Evolutionary conservation across 2,329 filamentous ascomycete genomes (phyloP).

Genomic region (Aspergillus texensis): DNA sequence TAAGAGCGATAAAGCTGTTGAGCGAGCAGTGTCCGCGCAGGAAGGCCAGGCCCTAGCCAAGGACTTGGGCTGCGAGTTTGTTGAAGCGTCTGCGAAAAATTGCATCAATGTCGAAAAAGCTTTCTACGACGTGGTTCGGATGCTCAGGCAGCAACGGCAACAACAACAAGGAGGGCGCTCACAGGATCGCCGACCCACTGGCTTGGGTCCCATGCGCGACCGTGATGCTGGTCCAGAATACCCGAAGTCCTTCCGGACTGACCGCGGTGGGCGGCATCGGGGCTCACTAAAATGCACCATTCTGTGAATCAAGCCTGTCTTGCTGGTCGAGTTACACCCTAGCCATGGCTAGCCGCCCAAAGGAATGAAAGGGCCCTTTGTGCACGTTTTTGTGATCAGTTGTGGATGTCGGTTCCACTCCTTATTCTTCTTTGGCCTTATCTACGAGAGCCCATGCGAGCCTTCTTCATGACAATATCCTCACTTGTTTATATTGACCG

Average conservation of each 20-base stretch:
- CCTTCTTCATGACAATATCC: conserved; percentile 19
- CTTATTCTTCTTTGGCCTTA: conserved; percentile 4
- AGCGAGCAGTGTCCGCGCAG: conserved; percentile 94
- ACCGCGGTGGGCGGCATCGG: conserved; percentile 41
- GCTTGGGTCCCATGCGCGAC: conserved; percentile 39
- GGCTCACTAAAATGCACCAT: conserved; percentile 40
- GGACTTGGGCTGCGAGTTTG: conserved; percentile 92
- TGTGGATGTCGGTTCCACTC: not conserved
- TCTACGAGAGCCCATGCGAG: conserved; percentile 18
- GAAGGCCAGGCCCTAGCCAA: conserved; percentile 90
- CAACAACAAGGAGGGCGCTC: conserved; percentile 40
- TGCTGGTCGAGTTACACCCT: conserved; percentile 4
- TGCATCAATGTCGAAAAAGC: conserved; percentile 98
- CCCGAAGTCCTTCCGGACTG: conserved; percentile 42
- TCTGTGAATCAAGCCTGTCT: conserved; percentile 31
- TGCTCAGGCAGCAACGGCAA: conserved; percentile 81
- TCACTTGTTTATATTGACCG: conserved; percentile 24
- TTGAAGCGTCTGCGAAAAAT: conserved; percentile 95
- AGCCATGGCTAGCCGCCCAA: not conserved
- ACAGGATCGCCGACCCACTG: conserved; percentile 41
- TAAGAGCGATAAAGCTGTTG: conserved; percentile 95
- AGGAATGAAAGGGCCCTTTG: not conserved
- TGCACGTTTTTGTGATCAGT: not conserved
- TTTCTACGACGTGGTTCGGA: conserved; percentile 95
- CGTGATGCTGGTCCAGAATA: conserved; percentile 43